Base-by-base conservation (phyloP, 768 basidiomycete genomes). In the Leccinum disarticulatum region DNA sequence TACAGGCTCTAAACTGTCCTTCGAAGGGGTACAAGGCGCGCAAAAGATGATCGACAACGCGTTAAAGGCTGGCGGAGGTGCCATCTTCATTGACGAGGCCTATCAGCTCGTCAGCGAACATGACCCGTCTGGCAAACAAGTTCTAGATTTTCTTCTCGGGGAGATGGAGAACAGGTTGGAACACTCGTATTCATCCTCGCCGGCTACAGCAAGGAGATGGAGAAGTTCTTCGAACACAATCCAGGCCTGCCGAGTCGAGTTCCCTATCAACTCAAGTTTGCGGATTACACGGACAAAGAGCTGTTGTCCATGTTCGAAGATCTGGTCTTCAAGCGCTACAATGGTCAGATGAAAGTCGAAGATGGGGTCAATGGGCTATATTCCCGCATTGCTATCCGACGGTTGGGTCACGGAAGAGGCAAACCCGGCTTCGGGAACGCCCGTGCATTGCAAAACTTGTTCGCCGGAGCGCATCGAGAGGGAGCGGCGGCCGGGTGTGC, bases 151-250 rank as follows among this genome's bases (percentile, higher is more conserved):
- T 65, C 80, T 90, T 1, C 78, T 90, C 4, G 86, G 87, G 0
- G 87, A 90, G 68, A 90, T 90, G 86, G 87, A 90, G 64, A 88
- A 90, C 70, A 77, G 79, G 77, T 85, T 4, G 88, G 87, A 8
- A 83, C 76, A 10, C 65, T 88, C 15, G 85, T 88, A 4, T 90
- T 90, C 72, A 84, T 90, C 61, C 75, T 90, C 9, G 88, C 88
- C 0, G 88, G 88, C 4, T 90, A 90, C 67, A 81, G 74, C 69
- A 85, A 81, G 57, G 77, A 90, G 68, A 90, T 90, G 88, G 88
- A 90, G 61, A 84, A 79, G 54, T 90, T 90, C 73, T 90, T 90
- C 61, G 86, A 88, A 59, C 87, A 88, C 64, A 90, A 90, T 61
- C 87, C 88, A 3, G 88, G 88, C 1, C 63, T 90, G 5, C 71